Evolutionary conservation across 1,284 basidiomycete genomes (phyloP).

Genomic region (Papiliotrema nemorosa): DNA sequence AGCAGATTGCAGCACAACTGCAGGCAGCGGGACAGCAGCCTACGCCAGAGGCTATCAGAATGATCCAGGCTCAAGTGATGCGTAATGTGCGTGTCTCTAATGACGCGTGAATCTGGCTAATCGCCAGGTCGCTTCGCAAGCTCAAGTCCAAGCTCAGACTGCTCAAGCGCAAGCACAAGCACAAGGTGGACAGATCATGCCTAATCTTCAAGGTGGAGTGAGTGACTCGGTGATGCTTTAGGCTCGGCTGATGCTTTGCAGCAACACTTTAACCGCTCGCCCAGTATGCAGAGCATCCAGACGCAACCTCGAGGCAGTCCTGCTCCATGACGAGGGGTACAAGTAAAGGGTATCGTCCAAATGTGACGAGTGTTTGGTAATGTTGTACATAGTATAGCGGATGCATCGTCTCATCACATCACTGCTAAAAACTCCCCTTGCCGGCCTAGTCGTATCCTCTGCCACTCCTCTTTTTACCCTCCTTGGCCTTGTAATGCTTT

Average conservation of each 20-base stretch:
- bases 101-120: background rate
- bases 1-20: constrained; percentile 31
- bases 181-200: constrained; percentile 14
- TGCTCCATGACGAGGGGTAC: no score
- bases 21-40: constrained; percentile 30
- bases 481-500: constrained; percentile 86
- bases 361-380: no score
- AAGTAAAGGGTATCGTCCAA: no score
- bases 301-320: constrained; percentile 18
- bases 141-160: constrained; percentile 3
- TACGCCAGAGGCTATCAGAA: constrained; percentile 32
- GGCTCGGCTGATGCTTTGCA: constrained; percentile 2
- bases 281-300: constrained; percentile 21
- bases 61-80: constrained; percentile 21
- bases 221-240: constrained; percentile 3
- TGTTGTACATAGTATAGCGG: no score
- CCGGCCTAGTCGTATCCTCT: constrained; percentile 77
- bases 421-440: no score
- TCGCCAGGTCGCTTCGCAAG: background rate
- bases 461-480: constrained; percentile 81
- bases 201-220: constrained; percentile 9
- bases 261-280: constrained; percentile 25
- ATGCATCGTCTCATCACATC: no score
- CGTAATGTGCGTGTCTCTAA: constrained; percentile 19
- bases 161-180: constrained; percentile 16